Evolutionary conservation across 768 basidiomycete genomes (phyloP).

Genomic region (Pleurotus ostreatus): DNA sequence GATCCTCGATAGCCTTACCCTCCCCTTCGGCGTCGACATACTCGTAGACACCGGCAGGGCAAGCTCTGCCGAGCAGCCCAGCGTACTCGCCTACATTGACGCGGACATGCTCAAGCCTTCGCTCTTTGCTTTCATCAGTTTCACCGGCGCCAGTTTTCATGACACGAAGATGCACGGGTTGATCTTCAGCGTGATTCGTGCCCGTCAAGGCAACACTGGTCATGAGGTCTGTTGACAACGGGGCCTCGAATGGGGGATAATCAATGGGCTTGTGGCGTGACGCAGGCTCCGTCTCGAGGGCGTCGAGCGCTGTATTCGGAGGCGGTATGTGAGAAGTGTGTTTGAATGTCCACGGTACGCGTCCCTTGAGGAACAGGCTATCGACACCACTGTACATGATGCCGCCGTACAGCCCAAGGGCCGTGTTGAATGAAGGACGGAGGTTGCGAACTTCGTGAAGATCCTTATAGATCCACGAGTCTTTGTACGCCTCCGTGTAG

Average conservation of each 20-base stretch:
- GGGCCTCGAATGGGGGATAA: constrained; percentile 85
- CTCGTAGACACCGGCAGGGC: constrained; percentile 96
- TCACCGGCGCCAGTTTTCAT: constrained; percentile 28
- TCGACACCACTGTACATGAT: constrained; percentile 88
- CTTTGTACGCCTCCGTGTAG: constrained; percentile 66
- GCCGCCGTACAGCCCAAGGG: constrained; percentile 82
- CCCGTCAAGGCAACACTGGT: constrained; percentile 88
- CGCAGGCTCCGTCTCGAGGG: constrained; percentile 68
- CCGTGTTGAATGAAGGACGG: constrained; percentile 81
- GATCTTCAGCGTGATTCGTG: constrained; percentile 97
- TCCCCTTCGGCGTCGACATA: constrained; percentile 58
- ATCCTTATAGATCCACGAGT: constrained; percentile 85
- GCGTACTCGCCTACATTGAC: constrained; percentile 78
- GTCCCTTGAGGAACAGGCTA: constrained; percentile 76
- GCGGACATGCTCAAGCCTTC: constrained; percentile 63
- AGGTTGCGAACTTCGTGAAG: constrained; percentile 89
- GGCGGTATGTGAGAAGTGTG: constrained; percentile 5
- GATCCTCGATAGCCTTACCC: constrained; percentile 18
- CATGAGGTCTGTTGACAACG: constrained; percentile 89
- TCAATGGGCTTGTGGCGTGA: constrained; percentile 66
- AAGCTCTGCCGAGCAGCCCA: constrained; percentile 82
- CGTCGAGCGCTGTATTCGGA: constrained; percentile 35
- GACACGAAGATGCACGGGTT: constrained; percentile 84
- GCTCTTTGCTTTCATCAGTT: constrained; percentile 35
- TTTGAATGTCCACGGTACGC: constrained; percentile 88